Percentiles rank a stretch among this genome's conserved stretches.
Conservation (phyloP, 495 filamentous ascomycete species). For the Penicillium steckii region DNA sequence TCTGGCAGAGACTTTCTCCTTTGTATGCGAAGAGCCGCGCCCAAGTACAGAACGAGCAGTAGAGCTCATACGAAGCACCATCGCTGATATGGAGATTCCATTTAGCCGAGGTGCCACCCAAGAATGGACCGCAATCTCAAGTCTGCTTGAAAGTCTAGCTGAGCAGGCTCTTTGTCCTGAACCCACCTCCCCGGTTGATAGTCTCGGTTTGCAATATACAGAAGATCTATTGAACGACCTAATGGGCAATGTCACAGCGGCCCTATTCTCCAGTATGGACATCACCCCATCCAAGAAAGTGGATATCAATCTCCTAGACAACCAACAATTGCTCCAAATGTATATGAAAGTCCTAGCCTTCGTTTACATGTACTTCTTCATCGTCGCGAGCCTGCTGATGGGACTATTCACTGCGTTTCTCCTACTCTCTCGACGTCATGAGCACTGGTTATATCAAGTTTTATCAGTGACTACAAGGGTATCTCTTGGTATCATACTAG, state of each 20-base stretch:
- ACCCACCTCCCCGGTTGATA: background rate
- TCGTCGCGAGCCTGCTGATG: constrained; percentile 37
- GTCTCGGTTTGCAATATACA: constrained; percentile 20
- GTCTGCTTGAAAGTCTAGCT: constrained; percentile 32
- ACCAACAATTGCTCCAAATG: constrained; percentile 32
- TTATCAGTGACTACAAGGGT: constrained; percentile 31
- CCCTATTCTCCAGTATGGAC: constrained; percentile 43
- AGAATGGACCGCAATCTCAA: constrained; percentile 33
- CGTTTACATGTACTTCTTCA: constrained; percentile 44
- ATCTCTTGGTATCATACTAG: constrained; percentile 27
- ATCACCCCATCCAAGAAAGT: constrained; percentile 31
- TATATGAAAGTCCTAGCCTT: constrained; percentile 42
- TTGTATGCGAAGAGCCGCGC: constrained; percentile 42
- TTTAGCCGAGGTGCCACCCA: constrained; percentile 35
- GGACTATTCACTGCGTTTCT: constrained; percentile 35
- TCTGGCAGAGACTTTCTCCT: constrained; percentile 37
- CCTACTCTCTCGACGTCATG: constrained; percentile 28
- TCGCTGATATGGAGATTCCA: constrained; percentile 44
- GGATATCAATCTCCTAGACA: constrained; percentile 29
- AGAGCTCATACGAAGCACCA: constrained; percentile 36
- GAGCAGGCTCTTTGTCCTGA: constrained; percentile 30
- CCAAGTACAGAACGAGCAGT: constrained; percentile 27
- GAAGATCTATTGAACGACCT: constrained; percentile 30
- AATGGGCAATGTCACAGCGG: constrained; percentile 42
- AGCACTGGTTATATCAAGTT: constrained; percentile 12